phyloP scores from a whole-genome alignment of 2,329 filamentous ascomycete genomes.

The Rachicladosporium sp. region DNA sequence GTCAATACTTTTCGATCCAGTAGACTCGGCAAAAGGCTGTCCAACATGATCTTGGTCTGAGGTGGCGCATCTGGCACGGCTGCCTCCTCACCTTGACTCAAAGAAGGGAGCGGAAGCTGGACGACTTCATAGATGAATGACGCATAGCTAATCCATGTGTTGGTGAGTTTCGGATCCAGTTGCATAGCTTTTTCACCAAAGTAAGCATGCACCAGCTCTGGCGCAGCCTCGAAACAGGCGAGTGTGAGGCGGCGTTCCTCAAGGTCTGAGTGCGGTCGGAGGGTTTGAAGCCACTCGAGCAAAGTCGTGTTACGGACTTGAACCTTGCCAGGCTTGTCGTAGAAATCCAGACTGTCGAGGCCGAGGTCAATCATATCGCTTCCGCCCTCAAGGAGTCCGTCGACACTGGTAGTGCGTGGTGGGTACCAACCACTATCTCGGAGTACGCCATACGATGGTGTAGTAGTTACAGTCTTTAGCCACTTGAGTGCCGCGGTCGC shows the following conservation, averaged over 20 bases:
- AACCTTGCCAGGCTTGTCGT: conserved; percentile 44
- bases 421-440: conserved; percentile 78
- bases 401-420: conserved; percentile 37
- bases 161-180: conserved; percentile 82
- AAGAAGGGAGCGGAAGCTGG: conserved; percentile 54
- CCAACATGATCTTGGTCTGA: conserved; percentile 64
- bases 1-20: conserved; percentile 68
- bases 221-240: conserved; percentile 65
- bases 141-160: conserved; percentile 90
- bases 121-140: conserved; percentile 76
- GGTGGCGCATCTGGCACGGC: conserved; percentile 56
- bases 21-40: conserved; percentile 74
- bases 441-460: conserved; percentile 58
- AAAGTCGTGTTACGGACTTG: conserved; percentile 70
- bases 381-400: conserved; percentile 12
- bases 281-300: conserved; percentile 62
- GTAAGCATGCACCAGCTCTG: conserved; percentile 80
- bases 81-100: conserved; percentile 49
- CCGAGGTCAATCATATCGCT: conserved; percentile 48
- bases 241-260: conserved; percentile 73
- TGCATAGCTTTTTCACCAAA: conserved; percentile 72
- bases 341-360: conserved; percentile 57
- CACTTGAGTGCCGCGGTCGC: conserved; percentile 63
- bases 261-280: conserved; percentile 72
- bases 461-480: conserved; percentile 63